phyloP scores from a whole-genome alignment of 2,329 filamentous ascomycete species.

The Paecilomyces formosus region DNA sequence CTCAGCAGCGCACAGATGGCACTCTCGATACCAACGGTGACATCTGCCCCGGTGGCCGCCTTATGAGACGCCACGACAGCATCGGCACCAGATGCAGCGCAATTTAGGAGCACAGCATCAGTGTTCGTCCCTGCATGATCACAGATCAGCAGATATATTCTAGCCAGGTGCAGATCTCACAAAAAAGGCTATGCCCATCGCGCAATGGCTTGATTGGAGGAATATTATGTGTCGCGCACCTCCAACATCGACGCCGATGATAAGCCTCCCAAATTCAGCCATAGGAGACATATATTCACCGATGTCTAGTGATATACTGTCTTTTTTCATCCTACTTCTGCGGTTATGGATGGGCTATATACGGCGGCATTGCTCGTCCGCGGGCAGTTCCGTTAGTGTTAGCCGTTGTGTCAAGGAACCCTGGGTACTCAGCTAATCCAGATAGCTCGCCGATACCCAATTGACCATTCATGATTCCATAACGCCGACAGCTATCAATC shows the following conservation, averaged over 20 bases:
- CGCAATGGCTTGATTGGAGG: background rate
- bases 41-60: conserved; percentile 43
- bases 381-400: background rate
- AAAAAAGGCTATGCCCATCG: background rate
- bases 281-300: background rate
- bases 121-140: conserved; percentile 23
- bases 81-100: conserved; percentile 26
- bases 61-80: conserved; percentile 44
- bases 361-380: background rate
- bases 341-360: background rate
- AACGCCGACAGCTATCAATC: background rate
- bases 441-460: background rate
- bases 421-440: background rate
- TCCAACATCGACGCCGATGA: conserved; percentile 35
- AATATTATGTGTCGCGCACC: conserved; percentile 4
- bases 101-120: conserved; percentile 41
- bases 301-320: background rate
- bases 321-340: background rate
- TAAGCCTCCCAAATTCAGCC: background rate
- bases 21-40: conserved; percentile 42
- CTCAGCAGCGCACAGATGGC: conserved; percentile 40
- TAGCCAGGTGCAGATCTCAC: background rate
- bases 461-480: background rate
- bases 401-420: background rate
- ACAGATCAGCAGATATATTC: background rate